phyloP scores from a whole-genome alignment of 2,329 filamentous ascomycete genomes.

The Cladosporium cucumerinum region DNA sequence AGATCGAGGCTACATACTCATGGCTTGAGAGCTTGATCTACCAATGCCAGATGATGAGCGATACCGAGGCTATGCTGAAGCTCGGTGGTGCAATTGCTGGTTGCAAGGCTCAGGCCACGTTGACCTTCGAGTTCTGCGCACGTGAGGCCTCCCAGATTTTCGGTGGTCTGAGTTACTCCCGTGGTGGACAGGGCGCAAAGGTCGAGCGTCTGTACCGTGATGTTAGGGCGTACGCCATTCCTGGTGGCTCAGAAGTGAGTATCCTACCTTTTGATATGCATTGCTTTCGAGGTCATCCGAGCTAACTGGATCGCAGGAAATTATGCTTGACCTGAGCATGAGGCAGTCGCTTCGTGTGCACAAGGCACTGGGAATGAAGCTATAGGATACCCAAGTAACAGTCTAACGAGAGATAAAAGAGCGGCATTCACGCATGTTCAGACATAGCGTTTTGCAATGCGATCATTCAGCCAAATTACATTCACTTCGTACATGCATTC shows the following conservation, averaged over 20 bases:
- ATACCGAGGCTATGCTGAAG: slow-evolving; percentile 92
- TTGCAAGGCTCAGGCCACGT: slow-evolving; percentile 89
- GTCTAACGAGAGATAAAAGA: neutral
- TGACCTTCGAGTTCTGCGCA: slow-evolving; percentile 97
- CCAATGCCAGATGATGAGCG: slow-evolving; percentile 89
- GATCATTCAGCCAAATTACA: neutral
- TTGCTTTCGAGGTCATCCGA: slow-evolving; percentile 37
- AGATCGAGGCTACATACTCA: slow-evolving; percentile 94
- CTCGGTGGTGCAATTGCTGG: slow-evolving; percentile 91
- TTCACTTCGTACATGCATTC: neutral
- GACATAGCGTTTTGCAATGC: neutral
- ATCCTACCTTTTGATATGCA: slow-evolving; percentile 88
- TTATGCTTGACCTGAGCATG: slow-evolving; percentile 96
- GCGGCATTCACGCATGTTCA: neutral
- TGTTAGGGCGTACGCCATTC: slow-evolving; percentile 90
- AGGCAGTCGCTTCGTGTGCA: slow-evolving; percentile 84
- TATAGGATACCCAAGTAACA: slow-evolving; percentile 52
- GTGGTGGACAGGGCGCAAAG: slow-evolving; percentile 92
- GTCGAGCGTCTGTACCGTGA: slow-evolving; percentile 92
- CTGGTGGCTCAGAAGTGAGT: slow-evolving; percentile 93
- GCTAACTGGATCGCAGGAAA: slow-evolving; percentile 55
- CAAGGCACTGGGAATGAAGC: slow-evolving; percentile 91
- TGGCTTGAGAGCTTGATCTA: slow-evolving; percentile 96
- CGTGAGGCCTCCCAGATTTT: slow-evolving; percentile 97
- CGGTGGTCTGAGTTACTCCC: slow-evolving; percentile 84